Base-by-base conservation (phyloP, 2,329 filamentous ascomycete species). In the Paraconiothyrium sp. region DNA sequence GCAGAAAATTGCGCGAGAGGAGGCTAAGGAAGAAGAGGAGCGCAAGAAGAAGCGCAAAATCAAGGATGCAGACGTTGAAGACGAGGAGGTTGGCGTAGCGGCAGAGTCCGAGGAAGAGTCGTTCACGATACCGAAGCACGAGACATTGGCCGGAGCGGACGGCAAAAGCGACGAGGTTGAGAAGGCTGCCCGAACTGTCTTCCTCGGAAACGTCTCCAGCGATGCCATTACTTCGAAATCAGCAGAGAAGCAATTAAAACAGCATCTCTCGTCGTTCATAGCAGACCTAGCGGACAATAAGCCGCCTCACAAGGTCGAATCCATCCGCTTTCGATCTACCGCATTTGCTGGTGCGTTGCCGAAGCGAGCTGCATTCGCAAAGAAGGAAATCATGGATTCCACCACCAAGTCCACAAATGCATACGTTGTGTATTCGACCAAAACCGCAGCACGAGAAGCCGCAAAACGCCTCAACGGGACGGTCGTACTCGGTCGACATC, bases 341-440 rank as follows among this genome's bases (percentile, higher is more conserved):
- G 92, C 95, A 2, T 98, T 96, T 78, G 87, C 91, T 5, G 88
- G 88, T 32, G 86, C 89, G 16, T 86, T 97, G 59, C 95, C 95
- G 54, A 97, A 97, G 82, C 92, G 94, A 65, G 95, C 94, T n/a
- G 92, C 95, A 27, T 98, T 89, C 78, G 95, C 94, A 64, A 96
- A 92, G 71, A 93, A 94, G 76, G 90, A 93, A 27, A 84, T 98
- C 60, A 94, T 97, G 90, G 90, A 92, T 63, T 88, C 92, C 22
- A 99, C 96, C 1, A 95, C 94, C 0, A 92, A 92, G 73, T 96
- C 92, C 64, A 93, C 94, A 61, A 97, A 99, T 76, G 95, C 95
- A 50, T 99, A 99, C 76, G 92, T 87, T 34, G 93, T 99, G 52
- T 97, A 95, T 82, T 90, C 89, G 47, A 92, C 91, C 1, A 79